Base-by-base conservation (phyloP, 169 alveolate species). In the Haemoproteus tartakovskyi region DNA sequence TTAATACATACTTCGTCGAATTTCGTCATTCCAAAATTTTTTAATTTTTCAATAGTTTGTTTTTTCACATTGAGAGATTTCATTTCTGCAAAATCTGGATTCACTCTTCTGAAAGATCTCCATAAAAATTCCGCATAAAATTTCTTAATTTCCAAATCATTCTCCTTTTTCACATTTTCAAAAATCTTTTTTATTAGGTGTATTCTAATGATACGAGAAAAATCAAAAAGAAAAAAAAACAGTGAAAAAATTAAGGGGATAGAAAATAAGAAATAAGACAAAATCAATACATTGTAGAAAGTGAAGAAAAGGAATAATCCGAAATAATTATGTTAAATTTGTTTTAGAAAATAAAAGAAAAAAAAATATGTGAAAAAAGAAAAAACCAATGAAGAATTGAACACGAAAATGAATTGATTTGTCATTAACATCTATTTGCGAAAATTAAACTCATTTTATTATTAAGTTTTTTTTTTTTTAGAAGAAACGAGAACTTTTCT, bases 1-100 rank as follows among this genome's bases (percentile, higher is more conserved):
- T 54, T 54, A 41, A 70, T 70, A 11, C 83, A 70, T 46, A 54
- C 83, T 60, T 70, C 83, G 50, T 70, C 83, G 27, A 70, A 70
- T 12, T 70, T 70, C 21, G 45, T 41, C 40, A 70, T 70, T 36
- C 45, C 56, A 33, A 70, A 70, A 27, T 70, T 19, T 70, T 54
- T 70, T 37, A 70, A 57, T 24, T 40, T 70, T 29, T 70, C 61
- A 18, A 70, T n/a, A 9, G 59, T 22, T 19, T 54, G 48, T 14
- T 41, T 41, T 54, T 57, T 16, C 21, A 47, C 30, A 41, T 27
- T 41, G 21, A 70, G 56, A 48, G 51, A n/a, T 45, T 70, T 70
- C 21, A 56, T 38, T 33, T 70, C 45, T 16, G 56, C 52, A 11
- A 74, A 41, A 5, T 46, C 50, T 16, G 30, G 29, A 21, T 70